phyloP scores from a whole-genome alignment of 495 filamentous ascomycete genomes.

The Xylaria grammica region DNA sequence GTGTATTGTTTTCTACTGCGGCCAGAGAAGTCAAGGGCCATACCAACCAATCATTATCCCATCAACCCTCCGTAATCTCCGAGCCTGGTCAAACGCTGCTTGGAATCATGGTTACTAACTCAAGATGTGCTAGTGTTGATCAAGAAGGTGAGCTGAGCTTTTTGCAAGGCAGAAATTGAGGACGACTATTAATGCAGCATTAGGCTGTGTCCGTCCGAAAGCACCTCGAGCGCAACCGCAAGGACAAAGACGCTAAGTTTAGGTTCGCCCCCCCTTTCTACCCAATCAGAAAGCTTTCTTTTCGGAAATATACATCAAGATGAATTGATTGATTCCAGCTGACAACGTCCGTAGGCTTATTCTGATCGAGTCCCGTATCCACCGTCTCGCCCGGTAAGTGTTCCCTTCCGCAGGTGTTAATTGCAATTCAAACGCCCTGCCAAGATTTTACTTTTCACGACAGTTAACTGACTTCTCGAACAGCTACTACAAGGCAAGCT shows the following conservation, averaged over 20 bases:
- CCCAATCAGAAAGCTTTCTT: no score
- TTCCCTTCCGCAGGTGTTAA: not conserved
- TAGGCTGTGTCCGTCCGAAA: constrained; percentile 95
- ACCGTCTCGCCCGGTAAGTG: constrained; percentile 81
- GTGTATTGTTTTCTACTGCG: not conserved
- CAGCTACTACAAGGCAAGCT: constrained; percentile 26
- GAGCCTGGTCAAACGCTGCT: not conserved
- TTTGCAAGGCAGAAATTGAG: not conserved
- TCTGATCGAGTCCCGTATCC: constrained; percentile 99
- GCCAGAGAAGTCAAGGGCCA: not conserved
- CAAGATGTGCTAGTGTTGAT: constrained; percentile 78
- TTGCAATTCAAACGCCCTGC: no score
- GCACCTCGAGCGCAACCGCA: constrained; percentile 99
- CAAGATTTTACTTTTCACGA: not conserved
- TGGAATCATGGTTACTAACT: constrained; percentile 17
- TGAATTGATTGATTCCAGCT: no score
- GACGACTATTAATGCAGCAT: constrained; percentile 45
- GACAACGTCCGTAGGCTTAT: no score
- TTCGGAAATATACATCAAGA: no score
- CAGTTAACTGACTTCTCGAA: constrained; percentile 4
- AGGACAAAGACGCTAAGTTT: constrained; percentile 99
- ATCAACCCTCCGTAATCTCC: not conserved
- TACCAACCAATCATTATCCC: not conserved
- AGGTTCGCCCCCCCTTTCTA: no score
- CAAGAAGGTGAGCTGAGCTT: constrained; percentile 81